A percentile compares a stretch with the other conserved stretches of the same genome.
phyloP scores from a whole-genome alignment of 2,329 filamentous ascomycete genomes.

The Fusarium sp. region DNA sequence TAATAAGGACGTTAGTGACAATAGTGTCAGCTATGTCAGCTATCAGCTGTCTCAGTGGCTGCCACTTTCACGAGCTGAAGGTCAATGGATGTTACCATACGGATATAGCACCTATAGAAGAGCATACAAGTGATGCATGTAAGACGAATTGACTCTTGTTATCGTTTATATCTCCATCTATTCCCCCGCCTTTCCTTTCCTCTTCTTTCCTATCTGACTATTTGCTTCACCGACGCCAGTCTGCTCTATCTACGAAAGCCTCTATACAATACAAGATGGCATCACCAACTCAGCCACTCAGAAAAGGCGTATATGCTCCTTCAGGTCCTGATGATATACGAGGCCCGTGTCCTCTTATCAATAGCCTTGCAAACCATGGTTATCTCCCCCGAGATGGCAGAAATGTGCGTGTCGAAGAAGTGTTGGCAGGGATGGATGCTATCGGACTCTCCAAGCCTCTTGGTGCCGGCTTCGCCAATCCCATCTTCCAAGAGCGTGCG shows the following conservation, averaged over 20 bases:
- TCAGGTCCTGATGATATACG: conserved; percentile 35
- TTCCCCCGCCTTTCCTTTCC: not conserved
- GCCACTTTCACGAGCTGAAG: not conserved
- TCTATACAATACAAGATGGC: conserved; percentile 13
- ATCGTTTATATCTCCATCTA: not conserved
- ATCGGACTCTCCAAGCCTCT: conserved; percentile 37
- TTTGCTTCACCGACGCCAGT: not conserved
- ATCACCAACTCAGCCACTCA: conserved; percentile 14
- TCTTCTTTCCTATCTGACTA: not conserved
- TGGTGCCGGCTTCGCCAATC: conserved; percentile 36
- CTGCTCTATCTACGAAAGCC: not conserved
- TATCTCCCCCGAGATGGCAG: conserved; percentile 41
- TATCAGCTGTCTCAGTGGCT: conserved; percentile 1
- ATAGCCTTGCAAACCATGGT: conserved; percentile 42
- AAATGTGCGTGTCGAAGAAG: conserved; percentile 30
- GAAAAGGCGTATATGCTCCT: conserved; percentile 32
- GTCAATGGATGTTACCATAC: not conserved
- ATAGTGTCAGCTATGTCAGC: conserved; percentile 7
- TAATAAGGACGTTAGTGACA: conserved; percentile 4
- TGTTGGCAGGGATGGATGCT: conserved; percentile 31
- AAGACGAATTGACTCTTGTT: not conserved
- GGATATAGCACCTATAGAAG: not conserved
- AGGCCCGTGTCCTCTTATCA: conserved; percentile 42
- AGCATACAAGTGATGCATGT: not conserved
- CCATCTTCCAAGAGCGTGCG: conserved; percentile 37